Conservation (phyloP, 129 eudicot genomes). For the Pulicaria dysenterica region DNA sequence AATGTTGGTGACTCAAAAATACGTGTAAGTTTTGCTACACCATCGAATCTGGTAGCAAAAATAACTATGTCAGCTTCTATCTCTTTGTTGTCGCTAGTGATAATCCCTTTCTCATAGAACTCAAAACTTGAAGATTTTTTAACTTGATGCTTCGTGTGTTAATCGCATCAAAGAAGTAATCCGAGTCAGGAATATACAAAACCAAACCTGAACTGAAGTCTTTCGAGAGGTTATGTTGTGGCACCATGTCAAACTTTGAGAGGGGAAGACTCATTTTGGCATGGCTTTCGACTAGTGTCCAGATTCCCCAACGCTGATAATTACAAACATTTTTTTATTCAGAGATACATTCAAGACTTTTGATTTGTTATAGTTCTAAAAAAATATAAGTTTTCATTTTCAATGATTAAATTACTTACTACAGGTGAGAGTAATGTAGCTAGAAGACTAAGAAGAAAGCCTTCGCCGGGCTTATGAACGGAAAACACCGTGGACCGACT, state of each 20-base stretch:
- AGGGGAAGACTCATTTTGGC: slow-evolving; percentile 36
- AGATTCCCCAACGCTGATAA: slow-evolving; percentile 54
- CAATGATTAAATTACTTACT: slow-evolving; percentile 13
- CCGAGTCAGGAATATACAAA: slow-evolving; percentile 28
- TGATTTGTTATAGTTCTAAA: no score
- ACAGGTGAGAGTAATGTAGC: slow-evolving; percentile 49
- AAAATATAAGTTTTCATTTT: no score
- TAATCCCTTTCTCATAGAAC: slow-evolving; percentile 50
- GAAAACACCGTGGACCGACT: slow-evolving; percentile 46
- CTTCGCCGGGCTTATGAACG: not conserved
- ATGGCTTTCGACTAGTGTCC: slow-evolving; percentile 49
- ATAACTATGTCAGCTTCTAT: slow-evolving; percentile 47
- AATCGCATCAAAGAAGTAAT: slow-evolving; percentile 10
- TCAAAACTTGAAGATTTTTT: slow-evolving; percentile 10
- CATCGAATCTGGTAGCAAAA: slow-evolving; percentile 28
- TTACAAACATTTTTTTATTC: not conserved
- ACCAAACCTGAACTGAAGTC: slow-evolving; percentile 34
- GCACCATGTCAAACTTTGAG: slow-evolving; percentile 44
- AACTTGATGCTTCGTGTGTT: slow-evolving; percentile 36
- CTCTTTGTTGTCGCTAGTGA: slow-evolving; percentile 22
- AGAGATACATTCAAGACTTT: no score
- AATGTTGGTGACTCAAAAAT: slow-evolving; percentile 44
- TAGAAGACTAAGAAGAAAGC: slow-evolving; percentile 34
- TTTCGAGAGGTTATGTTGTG: slow-evolving; percentile 40
- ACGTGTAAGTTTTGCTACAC: slow-evolving; percentile 45